Evolutionary conservation across 1,139 yeast species (phyloP), one percentile per base, ranked within the genome.

Genomic region (Cylindricascospora bacillispora): DNA sequence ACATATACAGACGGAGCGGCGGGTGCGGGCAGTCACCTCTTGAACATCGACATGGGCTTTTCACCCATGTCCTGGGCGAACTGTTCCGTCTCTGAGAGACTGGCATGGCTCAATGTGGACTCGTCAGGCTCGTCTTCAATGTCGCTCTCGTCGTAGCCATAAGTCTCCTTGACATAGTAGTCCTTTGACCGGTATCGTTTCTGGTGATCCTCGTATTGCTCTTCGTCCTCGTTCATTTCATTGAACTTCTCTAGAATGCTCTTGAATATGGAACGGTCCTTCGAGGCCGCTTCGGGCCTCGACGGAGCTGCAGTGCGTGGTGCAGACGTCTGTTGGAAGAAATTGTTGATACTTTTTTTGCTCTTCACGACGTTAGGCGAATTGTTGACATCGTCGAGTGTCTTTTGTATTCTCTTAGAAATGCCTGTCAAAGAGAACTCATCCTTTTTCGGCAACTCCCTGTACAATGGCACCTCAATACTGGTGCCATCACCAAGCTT

Each of bases 211-310:
- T 52, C 57, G 27, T 48, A 52, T 26, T 48, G 52, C 11, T 45
- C 51, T 31, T 52, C 53, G 13, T 47, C 51, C 15, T 35, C 44
- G 18, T 27, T 44, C 54, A 30, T 44, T 38, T 50, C 55, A 22
- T 46, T 45, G 31, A 51, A 40, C 27, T 47, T 49, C 29, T 40
- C 37, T 20, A 43, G 37, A 14, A 47, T 22, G 11, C 31, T 34
- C 15, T 30, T 17, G 23, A 25, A 25, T 22, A 25, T 18, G 12
- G 22, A 18, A 22, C 11, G 28, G 26, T 6, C 24, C 22, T 13
- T 6, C 6, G 11, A n/a, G 20, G n/a, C 20, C 21, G n/a, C 14
- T 19, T 5, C 15, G 26, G 9, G 15, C n/a, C 17, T 28, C 26
- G 19, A 25, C 9, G 25, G 4, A 12, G 16, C 10, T 18, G 18